A percentile compares a stretch with the other conserved stretches of the same genome.
Evolutionary conservation across 176 grass and related monocot genomes (phyloP).

Genomic region (Raddia distichophylla): DNA sequence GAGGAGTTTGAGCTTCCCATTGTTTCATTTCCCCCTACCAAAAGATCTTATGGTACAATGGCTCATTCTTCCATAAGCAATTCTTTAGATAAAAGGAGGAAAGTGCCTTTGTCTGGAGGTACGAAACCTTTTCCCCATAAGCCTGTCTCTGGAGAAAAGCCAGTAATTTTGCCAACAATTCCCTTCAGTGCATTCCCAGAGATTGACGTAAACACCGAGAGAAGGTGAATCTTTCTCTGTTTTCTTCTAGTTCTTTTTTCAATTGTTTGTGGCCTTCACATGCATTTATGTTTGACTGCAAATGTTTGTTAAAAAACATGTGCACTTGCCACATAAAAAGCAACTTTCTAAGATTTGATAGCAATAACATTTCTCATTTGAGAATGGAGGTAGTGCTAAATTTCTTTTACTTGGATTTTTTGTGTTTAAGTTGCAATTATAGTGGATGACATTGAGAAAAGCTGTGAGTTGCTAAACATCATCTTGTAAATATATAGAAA

Average conservation of each 20-base stretch:
- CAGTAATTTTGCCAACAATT: slow-evolving; percentile 15
- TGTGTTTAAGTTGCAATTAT: slow-evolving; percentile 21
- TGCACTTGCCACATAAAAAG: slow-evolving; percentile 9
- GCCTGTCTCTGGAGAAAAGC: slow-evolving; percentile 23
- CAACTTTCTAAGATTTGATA: not conserved
- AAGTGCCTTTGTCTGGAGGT: slow-evolving; percentile 28
- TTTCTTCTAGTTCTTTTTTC: slow-evolving; percentile 8
- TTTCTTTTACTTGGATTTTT: slow-evolving; percentile 3
- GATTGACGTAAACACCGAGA: slow-evolving; percentile 53
- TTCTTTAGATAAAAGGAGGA: slow-evolving; percentile 38
- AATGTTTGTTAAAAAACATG: not conserved
- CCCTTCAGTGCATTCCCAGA: slow-evolving; percentile 51
- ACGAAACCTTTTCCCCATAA: slow-evolving; percentile 1
- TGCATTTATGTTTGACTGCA: slow-evolving; percentile 19
- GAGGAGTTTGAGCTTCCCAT: slow-evolving; percentile 11
- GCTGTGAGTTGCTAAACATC: not conserved
- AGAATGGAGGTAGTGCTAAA: not conserved
- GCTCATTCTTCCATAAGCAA: slow-evolving; percentile 24
- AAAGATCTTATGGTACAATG: slow-evolving; percentile 31
- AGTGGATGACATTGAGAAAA: not conserved
- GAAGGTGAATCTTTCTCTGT: slow-evolving; percentile 37
- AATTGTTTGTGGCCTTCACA: slow-evolving; percentile 13
- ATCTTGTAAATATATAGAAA: slow-evolving; percentile 8
- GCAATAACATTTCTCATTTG: not conserved
- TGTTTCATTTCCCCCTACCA: slow-evolving; percentile 10